Evolutionary conservation across 2,329 filamentous ascomycete species (phyloP), one percentile per base, ranked within the genome.

Genomic region (Arthroderma sp.): DNA sequence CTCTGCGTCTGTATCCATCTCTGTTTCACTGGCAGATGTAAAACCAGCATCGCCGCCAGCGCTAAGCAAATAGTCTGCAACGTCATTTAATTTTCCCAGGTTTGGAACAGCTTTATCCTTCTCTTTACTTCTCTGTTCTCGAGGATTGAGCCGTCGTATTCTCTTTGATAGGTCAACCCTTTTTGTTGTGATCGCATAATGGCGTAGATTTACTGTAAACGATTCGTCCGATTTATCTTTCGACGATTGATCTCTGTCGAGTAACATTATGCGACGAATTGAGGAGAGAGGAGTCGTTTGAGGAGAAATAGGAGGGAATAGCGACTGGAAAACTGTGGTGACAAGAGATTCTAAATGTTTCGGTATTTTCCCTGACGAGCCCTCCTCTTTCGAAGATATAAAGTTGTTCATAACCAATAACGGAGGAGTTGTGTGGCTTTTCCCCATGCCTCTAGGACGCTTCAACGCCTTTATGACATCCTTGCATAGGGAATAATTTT

Each of bases 341-440:
- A 90, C 85, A 33, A 98, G 84, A 23, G 87, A 86, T 74, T 98
- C 93, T 67, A 98, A 87, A 65, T 96, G 91, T 68, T 89, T 94
- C 4, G 91, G 90, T n/a, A 95, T 84, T 61, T 86, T 83, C 21
- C 83, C 81, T 15, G 66, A 66, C 58, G 79, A 80, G 59, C 75
- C 70, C 57, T 74, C 69, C 54, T 73, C 71, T 61, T 78, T 77
- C 28, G 86, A 80, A 2, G 84, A 85, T 39, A 82, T 81, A 72
- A 98, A 95, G 72, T 95, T 96, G 76, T 98, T 98, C 93, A 98
- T 97, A 63, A 98, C 93, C 47, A 98, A 81, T 73, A 97, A 74
- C 61, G 93, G 93, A 5, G 93, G 84, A 44, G 84, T 89, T 58
- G 87, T 78, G 66, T 88, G 95, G 70, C 95, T 89, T 69, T 91